Conservation (phyloP, 1,284 basidiomycete species). For the Sporisorium exsertum region DNA sequence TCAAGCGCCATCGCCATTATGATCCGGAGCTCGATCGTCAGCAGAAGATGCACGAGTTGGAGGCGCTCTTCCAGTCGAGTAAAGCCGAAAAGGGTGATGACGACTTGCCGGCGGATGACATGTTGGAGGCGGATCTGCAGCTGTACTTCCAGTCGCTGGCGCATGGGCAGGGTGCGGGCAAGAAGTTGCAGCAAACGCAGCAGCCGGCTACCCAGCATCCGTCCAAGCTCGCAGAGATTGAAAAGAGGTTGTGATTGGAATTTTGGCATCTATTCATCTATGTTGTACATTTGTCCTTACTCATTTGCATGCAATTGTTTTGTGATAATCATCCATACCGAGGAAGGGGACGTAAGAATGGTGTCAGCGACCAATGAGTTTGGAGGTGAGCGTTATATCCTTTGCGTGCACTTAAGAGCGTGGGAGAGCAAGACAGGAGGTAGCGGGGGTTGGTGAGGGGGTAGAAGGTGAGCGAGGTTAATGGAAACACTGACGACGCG, state of each 20-base stretch:
- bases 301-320: neutral
- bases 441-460: too few species aligned
- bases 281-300: neutral
- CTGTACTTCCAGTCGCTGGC: conserved; percentile 60
- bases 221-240: conserved; percentile 62
- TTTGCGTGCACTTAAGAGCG: too few species aligned
- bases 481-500: too few species aligned
- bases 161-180: conserved; percentile 38
- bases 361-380: too few species aligned
- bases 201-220: conserved; percentile 21
- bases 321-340: neutral
- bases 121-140: conserved; percentile 57
- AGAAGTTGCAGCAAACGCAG: conserved; percentile 31
- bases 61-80: conserved; percentile 69
- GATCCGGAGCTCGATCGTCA: conserved; percentile 72
- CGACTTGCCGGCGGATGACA: conserved; percentile 24
- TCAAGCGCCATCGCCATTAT: conserved; percentile 73
- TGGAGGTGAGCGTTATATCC: too few species aligned
- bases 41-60: conserved; percentile 72
- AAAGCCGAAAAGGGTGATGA: conserved; percentile 41
- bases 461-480: too few species aligned
- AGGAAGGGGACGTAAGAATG: too few species aligned
- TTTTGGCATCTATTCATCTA: too few species aligned
- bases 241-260: conserved; percentile 44
- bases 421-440: too few species aligned